Percentiles rank a stretch among this genome's conserved stretches.
Conservation (phyloP, 1,284 basidiomycete species). For the Baeospora myosura region DNA sequence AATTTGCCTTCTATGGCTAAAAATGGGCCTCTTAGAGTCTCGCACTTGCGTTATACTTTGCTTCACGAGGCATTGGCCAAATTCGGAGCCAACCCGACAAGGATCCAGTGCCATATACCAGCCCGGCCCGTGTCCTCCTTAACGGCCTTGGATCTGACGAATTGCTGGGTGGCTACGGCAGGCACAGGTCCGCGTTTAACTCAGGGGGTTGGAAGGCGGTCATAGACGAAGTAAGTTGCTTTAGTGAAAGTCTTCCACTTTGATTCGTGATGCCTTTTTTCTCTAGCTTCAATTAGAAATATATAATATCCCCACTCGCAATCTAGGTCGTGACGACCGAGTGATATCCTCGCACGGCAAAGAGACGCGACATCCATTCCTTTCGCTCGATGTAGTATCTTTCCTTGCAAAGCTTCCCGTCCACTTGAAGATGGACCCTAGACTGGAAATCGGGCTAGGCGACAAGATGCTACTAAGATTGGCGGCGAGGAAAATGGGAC, state of each 20-base stretch:
- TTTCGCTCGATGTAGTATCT: constrained; percentile 71
- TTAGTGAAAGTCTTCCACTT: constrained; percentile 1
- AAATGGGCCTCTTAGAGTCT: constrained; percentile 58
- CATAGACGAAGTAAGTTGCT: constrained; percentile 63
- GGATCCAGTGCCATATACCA: constrained; percentile 50
- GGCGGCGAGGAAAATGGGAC: constrained; percentile 60
- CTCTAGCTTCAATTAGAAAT: constrained; percentile 86
- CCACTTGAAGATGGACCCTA: constrained; percentile 73
- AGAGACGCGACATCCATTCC: constrained; percentile 87
- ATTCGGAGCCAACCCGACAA: constrained; percentile 31
- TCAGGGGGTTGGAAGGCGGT: constrained; percentile 65
- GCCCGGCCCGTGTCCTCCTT: constrained; percentile 76
- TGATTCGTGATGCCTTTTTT: neutral
- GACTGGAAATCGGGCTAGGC: constrained; percentile 61
- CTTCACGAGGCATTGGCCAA: constrained; percentile 70
- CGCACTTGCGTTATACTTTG: constrained; percentile 89
- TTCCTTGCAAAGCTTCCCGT: constrained; percentile 74
- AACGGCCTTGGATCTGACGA: constrained; percentile 96
- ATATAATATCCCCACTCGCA: constrained; percentile 83
- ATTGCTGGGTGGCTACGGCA: constrained; percentile 87
- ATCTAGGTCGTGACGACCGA: constrained; percentile 91
- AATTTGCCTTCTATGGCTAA: neutral
- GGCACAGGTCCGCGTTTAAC: constrained; percentile 77
- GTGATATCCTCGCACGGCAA: constrained; percentile 84
- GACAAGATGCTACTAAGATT: constrained; percentile 84